Conservation (phyloP, 352 stramenopile genomes). For the Phytophthora multivora region DNA sequence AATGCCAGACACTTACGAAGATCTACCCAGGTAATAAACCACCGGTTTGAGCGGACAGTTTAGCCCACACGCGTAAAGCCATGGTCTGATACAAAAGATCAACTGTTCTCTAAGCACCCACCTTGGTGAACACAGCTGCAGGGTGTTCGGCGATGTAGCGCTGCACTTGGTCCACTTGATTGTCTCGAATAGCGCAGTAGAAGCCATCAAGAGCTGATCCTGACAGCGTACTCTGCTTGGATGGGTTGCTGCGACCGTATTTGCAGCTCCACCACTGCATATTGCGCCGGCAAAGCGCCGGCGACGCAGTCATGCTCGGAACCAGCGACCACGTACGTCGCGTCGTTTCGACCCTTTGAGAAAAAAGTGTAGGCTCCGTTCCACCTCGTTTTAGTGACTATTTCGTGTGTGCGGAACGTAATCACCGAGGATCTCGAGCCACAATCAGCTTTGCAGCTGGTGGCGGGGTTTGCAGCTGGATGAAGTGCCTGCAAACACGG, state of each 20-base stretch:
- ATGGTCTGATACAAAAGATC: neutral
- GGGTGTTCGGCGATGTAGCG: conserved; percentile 31
- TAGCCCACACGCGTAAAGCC: neutral
- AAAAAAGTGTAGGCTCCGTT: conserved; percentile 1
- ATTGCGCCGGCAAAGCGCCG: conserved; percentile 5
- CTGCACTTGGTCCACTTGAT: conserved; percentile 33
- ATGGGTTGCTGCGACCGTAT: conserved; percentile 1
- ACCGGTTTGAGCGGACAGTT: conserved; percentile 4
- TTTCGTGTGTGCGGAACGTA: neutral
- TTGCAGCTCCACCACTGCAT: conserved; percentile 34
- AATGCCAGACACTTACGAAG: conserved; percentile 20
- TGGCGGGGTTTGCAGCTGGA: conserved; percentile 9
- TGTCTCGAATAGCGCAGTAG: conserved; percentile 46
- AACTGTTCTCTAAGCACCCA: conserved; percentile 8
- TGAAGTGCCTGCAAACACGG: conserved; percentile 7
- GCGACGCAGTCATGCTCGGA: neutral
- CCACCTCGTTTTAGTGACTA: conserved; percentile 10
- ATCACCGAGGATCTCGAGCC: neutral
- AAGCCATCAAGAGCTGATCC: conserved; percentile 16
- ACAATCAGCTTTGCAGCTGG: conserved; percentile 17
- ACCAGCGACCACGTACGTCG: neutral
- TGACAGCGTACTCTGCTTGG: neutral
- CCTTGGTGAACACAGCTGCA: conserved; percentile 46
- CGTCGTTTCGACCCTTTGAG: neutral
- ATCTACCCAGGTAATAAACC: conserved; percentile 14